These are phyloP conservation scores for Phytopythium montanum DNA, from an alignment of 352 stramenopile genomes.

Conservation along the genomic window DNA sequence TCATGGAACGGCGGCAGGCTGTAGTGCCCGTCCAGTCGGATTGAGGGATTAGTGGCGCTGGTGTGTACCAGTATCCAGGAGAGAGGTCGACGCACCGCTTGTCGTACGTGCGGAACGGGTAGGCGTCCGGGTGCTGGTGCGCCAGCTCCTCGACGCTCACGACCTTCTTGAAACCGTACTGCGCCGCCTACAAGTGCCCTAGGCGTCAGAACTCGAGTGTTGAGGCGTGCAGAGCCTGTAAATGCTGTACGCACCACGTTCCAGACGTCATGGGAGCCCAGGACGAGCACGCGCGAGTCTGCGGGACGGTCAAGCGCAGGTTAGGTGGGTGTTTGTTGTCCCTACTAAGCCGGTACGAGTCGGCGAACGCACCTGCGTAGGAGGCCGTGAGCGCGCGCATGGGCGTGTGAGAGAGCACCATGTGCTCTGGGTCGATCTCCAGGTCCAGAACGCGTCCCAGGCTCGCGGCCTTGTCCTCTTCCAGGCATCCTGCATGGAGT, in stretches of 20 bases:
- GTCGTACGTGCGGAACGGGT: constrained; percentile 75
- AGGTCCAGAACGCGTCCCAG: constrained; percentile 59
- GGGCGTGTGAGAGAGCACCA: constrained; percentile 88
- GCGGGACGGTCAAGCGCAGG: not conserved
- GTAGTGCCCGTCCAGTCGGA: not conserved
- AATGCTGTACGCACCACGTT: constrained; percentile 43
- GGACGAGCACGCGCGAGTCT: constrained; percentile 84
- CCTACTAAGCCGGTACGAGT: not conserved
- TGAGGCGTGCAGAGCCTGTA: not conserved
- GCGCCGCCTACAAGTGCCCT: constrained; percentile 20
- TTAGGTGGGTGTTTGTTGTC: not conserved
- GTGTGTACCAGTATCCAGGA: not conserved
- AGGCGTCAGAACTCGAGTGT: not conserved
- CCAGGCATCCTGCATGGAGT: constrained; percentile 57
- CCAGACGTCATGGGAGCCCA: constrained; percentile 83
- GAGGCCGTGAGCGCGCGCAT: constrained; percentile 74
- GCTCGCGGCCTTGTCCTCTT: constrained; percentile 77
- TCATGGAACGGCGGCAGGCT: constrained; percentile 52
- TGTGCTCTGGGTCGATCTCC: constrained; percentile 63
- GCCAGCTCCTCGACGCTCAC: constrained; percentile 69
- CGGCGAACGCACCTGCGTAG: constrained; percentile 40
- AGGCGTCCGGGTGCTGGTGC: constrained; percentile 69
- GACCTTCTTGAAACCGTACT: constrained; percentile 86
- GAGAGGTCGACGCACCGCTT: constrained; percentile 35
- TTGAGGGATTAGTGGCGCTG: constrained; percentile 2